These are phyloP conservation scores for Candida succiphila DNA, from an alignment of 805 yeast genomes.

Conservation along the genomic window DNA sequence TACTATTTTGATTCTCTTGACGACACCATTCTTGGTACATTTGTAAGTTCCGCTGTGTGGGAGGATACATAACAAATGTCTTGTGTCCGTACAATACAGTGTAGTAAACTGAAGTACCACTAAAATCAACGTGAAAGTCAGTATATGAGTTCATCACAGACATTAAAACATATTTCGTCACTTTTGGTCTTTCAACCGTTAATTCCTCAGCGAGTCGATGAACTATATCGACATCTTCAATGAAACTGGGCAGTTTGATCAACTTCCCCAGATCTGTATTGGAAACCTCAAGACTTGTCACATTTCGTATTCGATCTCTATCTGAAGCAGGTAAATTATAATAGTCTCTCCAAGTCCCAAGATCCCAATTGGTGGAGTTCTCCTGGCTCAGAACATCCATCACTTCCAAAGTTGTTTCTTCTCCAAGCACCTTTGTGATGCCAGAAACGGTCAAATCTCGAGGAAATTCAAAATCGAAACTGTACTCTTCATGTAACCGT, in stretches of 20 bases:
- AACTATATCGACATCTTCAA: slow-evolving; percentile 57
- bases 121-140: slow-evolving; percentile 87
- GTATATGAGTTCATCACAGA: slow-evolving; percentile 74
- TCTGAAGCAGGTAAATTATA: slow-evolving; percentile 32
- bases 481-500: slow-evolving; percentile 1
- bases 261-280: slow-evolving; percentile 35
- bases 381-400: slow-evolving; percentile 87
- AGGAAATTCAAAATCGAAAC: slow-evolving; percentile 30
- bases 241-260: slow-evolving; percentile 58
- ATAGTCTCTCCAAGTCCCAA: slow-evolving; percentile 69
- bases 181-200: slow-evolving; percentile 35
- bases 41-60: slow-evolving; percentile 50
- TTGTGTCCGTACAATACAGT: slow-evolving; percentile 71
- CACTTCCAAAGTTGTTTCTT: slow-evolving; percentile 57
- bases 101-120: slow-evolving; percentile 88
- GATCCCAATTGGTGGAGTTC: slow-evolving; percentile 54
- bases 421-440: slow-evolving; percentile 52
- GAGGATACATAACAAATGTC: slow-evolving; percentile 71
- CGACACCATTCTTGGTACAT: slow-evolving; percentile 67
- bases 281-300: slow-evolving; percentile 73
- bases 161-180: slow-evolving; percentile 76
- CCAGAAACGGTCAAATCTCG: slow-evolving; percentile 40
- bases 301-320: slow-evolving; percentile 66
- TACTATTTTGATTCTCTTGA: slow-evolving; percentile 47
- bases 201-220: slow-evolving; percentile 29